These are phyloP conservation scores for Eurotiales sp. DNA, from an alignment of 2,329 filamentous ascomycete species.

Conservation along the genomic window DNA sequence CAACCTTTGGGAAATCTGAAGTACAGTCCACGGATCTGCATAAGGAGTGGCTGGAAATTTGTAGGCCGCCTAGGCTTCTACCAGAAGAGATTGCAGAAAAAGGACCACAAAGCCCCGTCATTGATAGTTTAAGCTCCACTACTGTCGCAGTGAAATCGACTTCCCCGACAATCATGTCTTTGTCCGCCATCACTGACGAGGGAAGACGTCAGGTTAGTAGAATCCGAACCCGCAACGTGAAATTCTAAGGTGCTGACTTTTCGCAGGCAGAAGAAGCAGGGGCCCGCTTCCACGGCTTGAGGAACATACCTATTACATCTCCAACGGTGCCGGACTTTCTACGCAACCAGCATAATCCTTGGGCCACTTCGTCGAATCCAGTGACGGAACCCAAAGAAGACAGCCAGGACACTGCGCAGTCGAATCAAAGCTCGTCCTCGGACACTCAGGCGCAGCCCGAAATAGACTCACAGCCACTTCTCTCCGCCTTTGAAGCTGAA, in stretches of 20 bases:
- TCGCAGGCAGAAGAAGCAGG: conserved; percentile 22
- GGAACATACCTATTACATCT: background rate
- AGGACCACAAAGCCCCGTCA: background rate
- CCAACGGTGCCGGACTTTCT: background rate
- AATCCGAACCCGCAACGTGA: background rate
- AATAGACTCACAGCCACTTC: conserved; percentile 28
- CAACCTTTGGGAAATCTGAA: too few species aligned
- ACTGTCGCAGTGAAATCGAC: background rate
- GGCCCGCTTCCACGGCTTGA: conserved; percentile 14
- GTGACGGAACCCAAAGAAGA: background rate
- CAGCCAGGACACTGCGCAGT: background rate
- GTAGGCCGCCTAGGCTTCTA: conserved; percentile 17
- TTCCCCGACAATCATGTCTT: conserved; percentile 2
- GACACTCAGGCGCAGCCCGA: conserved; percentile 10
- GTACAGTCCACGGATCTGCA: background rate
- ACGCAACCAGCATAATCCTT: conserved; percentile 7
- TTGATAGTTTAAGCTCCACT: background rate
- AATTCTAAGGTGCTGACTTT: conserved; percentile 12
- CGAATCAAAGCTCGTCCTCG: background rate
- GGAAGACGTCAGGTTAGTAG: conserved; percentile 22
- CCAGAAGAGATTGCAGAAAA: background rate
- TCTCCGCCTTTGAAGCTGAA: conserved; percentile 39
- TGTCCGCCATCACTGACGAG: conserved; percentile 20
- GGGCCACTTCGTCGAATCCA: background rate
- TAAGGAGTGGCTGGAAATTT: conserved; percentile 15